Percentiles rank a stretch among this genome's conserved stretches.
Conservation (phyloP, 768 basidiomycete species). For the Epithele typhae region DNA sequence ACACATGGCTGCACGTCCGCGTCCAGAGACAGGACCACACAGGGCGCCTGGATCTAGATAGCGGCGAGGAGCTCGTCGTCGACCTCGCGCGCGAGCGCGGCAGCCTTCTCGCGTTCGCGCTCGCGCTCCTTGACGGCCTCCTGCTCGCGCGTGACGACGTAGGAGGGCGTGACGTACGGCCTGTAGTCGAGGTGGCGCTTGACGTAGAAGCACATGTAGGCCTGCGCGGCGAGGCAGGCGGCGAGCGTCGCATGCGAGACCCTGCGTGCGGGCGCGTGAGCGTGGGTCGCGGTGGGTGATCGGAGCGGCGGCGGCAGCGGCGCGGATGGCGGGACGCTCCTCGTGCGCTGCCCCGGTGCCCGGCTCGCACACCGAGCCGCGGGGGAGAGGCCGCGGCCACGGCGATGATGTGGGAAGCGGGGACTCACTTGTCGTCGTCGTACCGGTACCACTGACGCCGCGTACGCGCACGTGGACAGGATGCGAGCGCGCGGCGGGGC, state of each 20-base stretch:
- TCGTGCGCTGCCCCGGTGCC: too few species aligned
- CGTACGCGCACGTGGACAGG: neutral
- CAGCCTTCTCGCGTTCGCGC: constrained; percentile 46
- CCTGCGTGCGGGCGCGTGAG: constrained; percentile 31
- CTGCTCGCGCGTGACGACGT: constrained; percentile 59
- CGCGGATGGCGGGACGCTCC: too few species aligned
- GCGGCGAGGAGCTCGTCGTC: constrained; percentile 62
- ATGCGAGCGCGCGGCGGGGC: neutral
- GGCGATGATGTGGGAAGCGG: neutral
- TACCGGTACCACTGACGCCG: constrained; percentile 98
- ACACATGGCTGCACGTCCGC: too few species aligned
- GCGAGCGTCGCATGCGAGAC: constrained; percentile 69
- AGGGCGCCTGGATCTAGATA: constrained; percentile 18
- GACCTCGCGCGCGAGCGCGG: constrained; percentile 52
- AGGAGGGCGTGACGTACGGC: constrained; percentile 62
- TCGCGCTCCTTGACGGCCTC: constrained; percentile 62
- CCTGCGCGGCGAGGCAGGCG: constrained; percentile 64
- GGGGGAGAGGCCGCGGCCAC: too few species aligned
- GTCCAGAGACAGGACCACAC: too few species aligned
- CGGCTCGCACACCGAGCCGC: too few species aligned
- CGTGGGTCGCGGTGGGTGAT: constrained; percentile 4
- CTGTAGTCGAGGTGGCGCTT: constrained; percentile 87
- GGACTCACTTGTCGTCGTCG: constrained; percentile 84
- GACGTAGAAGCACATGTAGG: constrained; percentile 96
- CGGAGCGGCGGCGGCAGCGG: too few species aligned